These are phyloP conservation scores for Metschnikowia kofuensis DNA, from an alignment of 805 yeast species.

Conservation along the genomic window DNA sequence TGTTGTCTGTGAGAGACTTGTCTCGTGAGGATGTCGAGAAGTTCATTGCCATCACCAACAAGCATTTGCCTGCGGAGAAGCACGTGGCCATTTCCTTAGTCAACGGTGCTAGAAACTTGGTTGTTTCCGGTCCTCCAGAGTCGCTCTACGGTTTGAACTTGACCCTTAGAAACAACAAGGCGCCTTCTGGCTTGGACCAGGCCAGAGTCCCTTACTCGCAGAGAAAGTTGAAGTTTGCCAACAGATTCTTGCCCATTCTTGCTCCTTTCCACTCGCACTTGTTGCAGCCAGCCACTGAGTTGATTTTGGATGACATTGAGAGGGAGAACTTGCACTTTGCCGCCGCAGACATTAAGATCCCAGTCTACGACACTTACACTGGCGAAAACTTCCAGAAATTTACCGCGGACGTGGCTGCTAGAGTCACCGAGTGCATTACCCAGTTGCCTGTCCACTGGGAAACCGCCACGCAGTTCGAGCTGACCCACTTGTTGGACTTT, in stretches of 20 bases:
- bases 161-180: constrained; percentile 89
- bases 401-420: constrained; percentile 48
- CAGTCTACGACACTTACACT: constrained; percentile 86
- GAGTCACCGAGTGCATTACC: constrained; percentile 81
- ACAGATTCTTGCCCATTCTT: constrained; percentile 90
- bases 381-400: constrained; percentile 71
- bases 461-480: constrained; percentile 69
- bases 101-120: constrained; percentile 95
- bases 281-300: constrained; percentile 65
- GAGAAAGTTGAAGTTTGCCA: constrained; percentile 90
- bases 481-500: constrained; percentile 91
- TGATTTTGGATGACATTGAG: constrained; percentile 58
- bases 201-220: constrained; percentile 90
- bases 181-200: constrained; percentile 92
- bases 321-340: constrained; percentile 56
- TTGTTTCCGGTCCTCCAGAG: constrained; percentile 97
- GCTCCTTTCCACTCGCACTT: constrained; percentile 97
- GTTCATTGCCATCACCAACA: constrained; percentile 82
- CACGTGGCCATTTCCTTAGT: constrained; percentile 87
- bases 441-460: constrained; percentile 95
- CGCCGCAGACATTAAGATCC: constrained; percentile 61
- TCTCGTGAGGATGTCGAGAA: constrained; percentile 73
- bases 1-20: constrained; percentile 92
- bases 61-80: constrained; percentile 88
- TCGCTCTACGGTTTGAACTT: constrained; percentile 93